Evolutionary conservation across 2,329 filamentous ascomycete genomes (phyloP).

Genomic region (Mariannaea sp.): DNA sequence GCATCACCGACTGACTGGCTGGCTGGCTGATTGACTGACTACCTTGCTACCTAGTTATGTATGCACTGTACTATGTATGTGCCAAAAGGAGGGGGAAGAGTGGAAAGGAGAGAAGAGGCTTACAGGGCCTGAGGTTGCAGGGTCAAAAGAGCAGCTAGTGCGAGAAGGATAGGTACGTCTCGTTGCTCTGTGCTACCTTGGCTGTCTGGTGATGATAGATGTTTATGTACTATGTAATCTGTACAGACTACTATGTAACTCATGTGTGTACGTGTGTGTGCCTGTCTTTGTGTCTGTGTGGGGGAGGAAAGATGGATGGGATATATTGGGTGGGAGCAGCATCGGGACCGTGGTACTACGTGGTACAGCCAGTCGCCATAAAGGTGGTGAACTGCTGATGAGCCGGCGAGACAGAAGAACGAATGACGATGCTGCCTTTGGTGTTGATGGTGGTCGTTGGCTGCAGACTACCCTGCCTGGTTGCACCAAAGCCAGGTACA

Average conservation of each 20-base stretch:
- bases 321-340: neutral
- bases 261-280: neutral
- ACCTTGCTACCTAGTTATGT: too few species aligned
- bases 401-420: neutral
- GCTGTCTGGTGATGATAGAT: too few species aligned
- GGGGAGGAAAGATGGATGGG: neutral
- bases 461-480: neutral
- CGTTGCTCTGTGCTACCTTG: too few species aligned
- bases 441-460: neutral
- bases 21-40: too few species aligned
- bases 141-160: slow-evolving; percentile 10
- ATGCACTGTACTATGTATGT: too few species aligned
- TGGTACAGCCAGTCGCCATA: neutral
- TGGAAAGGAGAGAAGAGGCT: neutral
- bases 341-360: neutral
- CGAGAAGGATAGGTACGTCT: slow-evolving; percentile 2
- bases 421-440: neutral
- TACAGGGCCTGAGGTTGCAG: slow-evolving; percentile 7
- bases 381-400: slow-evolving; percentile 3
- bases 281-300: neutral
- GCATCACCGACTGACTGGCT: too few species aligned
- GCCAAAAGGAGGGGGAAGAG: neutral
- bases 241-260: too few species aligned
- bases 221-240: too few species aligned
- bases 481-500: neutral